phyloP scores from a whole-genome alignment of 768 basidiomycete genomes.

The Pulveroboletus sp. region DNA sequence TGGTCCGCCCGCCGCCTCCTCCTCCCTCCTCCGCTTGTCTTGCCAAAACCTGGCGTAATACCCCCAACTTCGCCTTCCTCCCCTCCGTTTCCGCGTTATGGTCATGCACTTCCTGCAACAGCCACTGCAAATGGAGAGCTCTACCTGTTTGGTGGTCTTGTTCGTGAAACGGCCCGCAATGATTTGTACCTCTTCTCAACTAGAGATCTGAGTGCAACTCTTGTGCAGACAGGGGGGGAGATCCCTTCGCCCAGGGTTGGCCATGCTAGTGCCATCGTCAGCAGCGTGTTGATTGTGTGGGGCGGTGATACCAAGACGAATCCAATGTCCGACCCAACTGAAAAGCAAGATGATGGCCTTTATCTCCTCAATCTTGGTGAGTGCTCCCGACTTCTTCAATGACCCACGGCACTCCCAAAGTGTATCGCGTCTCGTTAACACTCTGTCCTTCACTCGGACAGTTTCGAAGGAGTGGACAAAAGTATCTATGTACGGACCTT shows the following conservation, averaged over 20 bases:
- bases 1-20: constrained; percentile 77
- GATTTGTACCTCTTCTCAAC: constrained; percentile 91
- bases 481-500: constrained; percentile 69
- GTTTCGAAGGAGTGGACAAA: constrained; percentile 95
- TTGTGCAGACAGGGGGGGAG: constrained; percentile 86
- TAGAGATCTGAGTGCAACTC: constrained; percentile 70
- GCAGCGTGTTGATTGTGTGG: constrained; percentile 95
- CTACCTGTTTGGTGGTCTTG: constrained; percentile 95
- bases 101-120: constrained; percentile 82
- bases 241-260: constrained; percentile 90
- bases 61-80: constrained; percentile 71
- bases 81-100: constrained; percentile 94
- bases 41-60: constrained; percentile 60
- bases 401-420: not conserved
- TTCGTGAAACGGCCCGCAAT: constrained; percentile 83
- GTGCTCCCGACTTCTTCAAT: constrained; percentile 27
- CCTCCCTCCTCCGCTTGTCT: constrained; percentile 61
- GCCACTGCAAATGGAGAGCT: constrained; percentile 83
- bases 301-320: constrained; percentile 94
- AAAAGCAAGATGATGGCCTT: constrained; percentile 86
- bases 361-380: constrained; percentile 92
- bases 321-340: constrained; percentile 51
- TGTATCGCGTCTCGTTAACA: constrained; percentile 8
- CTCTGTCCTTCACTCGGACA: constrained; percentile 28
- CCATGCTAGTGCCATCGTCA: constrained; percentile 92